Percentiles rank a stretch among this genome's conserved stretches.
These are phyloP conservation scores for Auriscalpium microsporum DNA, from an alignment of 768 basidiomycete genomes.

Conservation along the genomic window DNA sequence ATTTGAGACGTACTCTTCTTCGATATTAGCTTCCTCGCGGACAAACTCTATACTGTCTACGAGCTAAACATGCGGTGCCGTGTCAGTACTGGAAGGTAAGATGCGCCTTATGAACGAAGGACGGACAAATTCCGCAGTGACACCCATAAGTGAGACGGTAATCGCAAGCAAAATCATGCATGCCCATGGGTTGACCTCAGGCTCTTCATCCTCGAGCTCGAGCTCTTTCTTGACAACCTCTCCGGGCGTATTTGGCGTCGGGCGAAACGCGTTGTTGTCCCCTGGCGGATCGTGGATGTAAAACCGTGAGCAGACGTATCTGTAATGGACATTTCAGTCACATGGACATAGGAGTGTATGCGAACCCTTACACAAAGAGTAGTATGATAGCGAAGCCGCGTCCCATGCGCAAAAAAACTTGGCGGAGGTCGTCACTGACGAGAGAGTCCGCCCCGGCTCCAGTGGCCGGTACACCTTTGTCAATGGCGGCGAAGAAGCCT, in stretches of 20 bases:
- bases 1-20: slow-evolving; percentile 38
- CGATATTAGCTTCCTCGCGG: slow-evolving; percentile 32
- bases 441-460: slow-evolving; percentile 15
- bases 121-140: slow-evolving; percentile 64
- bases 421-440: slow-evolving; percentile 36
- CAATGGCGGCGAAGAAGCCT: slow-evolving; percentile 57
- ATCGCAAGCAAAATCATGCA: slow-evolving; percentile 44
- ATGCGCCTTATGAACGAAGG: too few species aligned
- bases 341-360: not conserved
- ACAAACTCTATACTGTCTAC: slow-evolving; percentile 58
- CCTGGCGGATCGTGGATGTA: slow-evolving; percentile 69
- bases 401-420: slow-evolving; percentile 50
- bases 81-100: too few species aligned
- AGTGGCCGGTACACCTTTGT: slow-evolving; percentile 23
- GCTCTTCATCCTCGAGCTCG: slow-evolving; percentile 37
- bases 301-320: slow-evolving; percentile 60
- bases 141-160: slow-evolving; percentile 54
- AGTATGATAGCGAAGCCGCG: slow-evolving; percentile 58
- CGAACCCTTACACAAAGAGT: slow-evolving; percentile 41
- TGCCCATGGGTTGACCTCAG: slow-evolving; percentile 56
- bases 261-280: slow-evolving; percentile 35
- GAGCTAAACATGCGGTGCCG: slow-evolving; percentile 29
- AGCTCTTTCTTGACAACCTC: slow-evolving; percentile 24
- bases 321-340: slow-evolving; percentile 16
- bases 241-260: slow-evolving; percentile 32